Evolutionary conservation across 1,139 yeast genomes (phyloP), one percentile per base, ranked within the genome.

Genomic region (Hansenula sp.): DNA sequence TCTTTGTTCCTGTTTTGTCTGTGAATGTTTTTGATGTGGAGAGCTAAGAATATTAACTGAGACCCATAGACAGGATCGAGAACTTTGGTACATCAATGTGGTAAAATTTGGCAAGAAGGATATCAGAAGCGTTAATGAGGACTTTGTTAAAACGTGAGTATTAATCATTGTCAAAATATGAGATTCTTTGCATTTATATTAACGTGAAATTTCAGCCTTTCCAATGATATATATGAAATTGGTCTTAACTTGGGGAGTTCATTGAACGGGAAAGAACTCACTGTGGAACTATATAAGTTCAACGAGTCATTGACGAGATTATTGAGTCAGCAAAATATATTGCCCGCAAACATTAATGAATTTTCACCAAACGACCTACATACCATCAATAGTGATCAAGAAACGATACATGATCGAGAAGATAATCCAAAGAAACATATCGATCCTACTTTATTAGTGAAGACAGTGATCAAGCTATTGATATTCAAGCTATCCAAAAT

Each of bases 271-370:
- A 41, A 40, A 3, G 54, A 50, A 4, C 38, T 48, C 4, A 46
- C 51, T 2, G 46, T 46, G 5, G 54, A 51, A 33, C 36, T 57
- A 2, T 57, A 57, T 46, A 52, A 49, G 33, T 48, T 57, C 36
- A 55, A 57, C 24, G 59, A 55, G 42, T 49, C 55, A 1, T 37
- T 57, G 9, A 52, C 60, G 9, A 36, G 59, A 12, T 37, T 57
- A 5, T 47, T 55, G 32, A 41, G 43, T 9, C 37, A 42, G 15
- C 47, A 48, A 11, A 25, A 17, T 16, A 16, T n/a, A 6, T 9
- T 34, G 13, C 29, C 28, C 18, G 24, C 11, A 19, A 17, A 34
- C 24, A 7, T 13, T 4, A n/a, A 13, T 13, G 27, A 33, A 3
- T 34, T 24, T 15, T 15, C 16, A 29, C 25, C 25, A 15, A 16